These are phyloP conservation scores for Dysphania ambrosioides DNA, from an alignment of 148 eudicot genomes.

Conservation along the genomic window DNA sequence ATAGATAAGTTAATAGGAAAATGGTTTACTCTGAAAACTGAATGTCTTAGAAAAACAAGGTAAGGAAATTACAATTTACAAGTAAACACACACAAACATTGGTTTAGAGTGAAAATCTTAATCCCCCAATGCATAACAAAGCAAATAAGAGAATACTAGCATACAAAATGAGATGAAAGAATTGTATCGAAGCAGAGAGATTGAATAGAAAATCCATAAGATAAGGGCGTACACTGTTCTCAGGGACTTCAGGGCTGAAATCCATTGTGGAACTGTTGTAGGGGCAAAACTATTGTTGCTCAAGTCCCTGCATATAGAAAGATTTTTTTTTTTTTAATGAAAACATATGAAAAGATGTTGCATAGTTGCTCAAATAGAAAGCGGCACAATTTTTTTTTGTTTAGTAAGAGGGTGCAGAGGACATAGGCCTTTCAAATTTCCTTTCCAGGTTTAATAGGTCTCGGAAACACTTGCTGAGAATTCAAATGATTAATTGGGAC, in stretches of 20 bases:
- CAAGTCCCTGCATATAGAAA: slow-evolving; percentile 64
- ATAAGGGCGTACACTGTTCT: slow-evolving; percentile 59
- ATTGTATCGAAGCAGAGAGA: too few species aligned
- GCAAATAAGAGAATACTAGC: neutral
- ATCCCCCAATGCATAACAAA: neutral
- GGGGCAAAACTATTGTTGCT: slow-evolving; percentile 85
- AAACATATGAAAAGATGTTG: slow-evolving; percentile 6
- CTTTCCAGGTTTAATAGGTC: neutral
- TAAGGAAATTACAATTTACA: neutral
- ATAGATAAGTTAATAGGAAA: neutral
- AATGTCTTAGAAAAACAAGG: neutral
- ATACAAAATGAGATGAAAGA: neutral
- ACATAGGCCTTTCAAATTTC: neutral
- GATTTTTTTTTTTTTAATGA: too few species aligned
- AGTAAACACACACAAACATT: neutral
- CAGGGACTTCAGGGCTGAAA: slow-evolving; percentile 55
- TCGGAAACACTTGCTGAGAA: neutral
- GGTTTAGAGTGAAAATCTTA: neutral
- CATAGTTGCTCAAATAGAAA: neutral
- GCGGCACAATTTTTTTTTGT: neutral
- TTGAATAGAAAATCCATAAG: slow-evolving; percentile 16
- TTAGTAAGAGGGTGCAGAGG: neutral
- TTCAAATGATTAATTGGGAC: neutral
- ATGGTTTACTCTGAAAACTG: neutral
- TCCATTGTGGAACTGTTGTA: slow-evolving; percentile 63